A percentile compares a stretch with the other conserved stretches of the same genome.
Evolutionary conservation across 345 rosid genomes (phyloP).

Genomic region (Dovyalis caffra): DNA sequence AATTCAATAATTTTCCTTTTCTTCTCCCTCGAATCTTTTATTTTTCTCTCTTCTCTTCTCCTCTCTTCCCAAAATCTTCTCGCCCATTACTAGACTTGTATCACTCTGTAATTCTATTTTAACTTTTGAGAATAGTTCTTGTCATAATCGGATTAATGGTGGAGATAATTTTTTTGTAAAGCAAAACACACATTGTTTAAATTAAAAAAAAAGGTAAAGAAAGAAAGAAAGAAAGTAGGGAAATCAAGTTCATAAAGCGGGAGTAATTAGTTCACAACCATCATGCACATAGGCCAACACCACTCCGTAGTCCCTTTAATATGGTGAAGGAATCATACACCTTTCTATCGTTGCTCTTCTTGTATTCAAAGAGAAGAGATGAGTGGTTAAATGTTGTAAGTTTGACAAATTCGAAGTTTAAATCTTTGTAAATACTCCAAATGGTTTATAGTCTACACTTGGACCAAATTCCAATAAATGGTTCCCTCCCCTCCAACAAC

Average conservation of each 20-base stretch:
- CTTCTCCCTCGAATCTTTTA: too few species aligned
- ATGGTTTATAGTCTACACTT: constrained; percentile 35
- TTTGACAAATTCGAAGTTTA: constrained; percentile 77
- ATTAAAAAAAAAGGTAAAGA: too few species aligned
- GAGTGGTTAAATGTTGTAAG: constrained; percentile 75
- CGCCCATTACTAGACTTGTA: too few species aligned
- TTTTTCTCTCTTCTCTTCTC: too few species aligned
- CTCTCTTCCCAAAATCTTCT: too few species aligned
- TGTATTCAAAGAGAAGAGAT: constrained; percentile 76
- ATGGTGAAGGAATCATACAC: constrained; percentile 80
- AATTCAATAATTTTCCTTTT: too few species aligned
- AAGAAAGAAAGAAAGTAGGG: too few species aligned
- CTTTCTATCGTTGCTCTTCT: constrained; percentile 71
- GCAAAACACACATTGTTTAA: too few species aligned
- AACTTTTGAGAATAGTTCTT: too few species aligned
- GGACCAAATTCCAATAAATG: constrained; percentile 56
- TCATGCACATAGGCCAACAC: constrained; percentile 75
- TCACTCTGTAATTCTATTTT: too few species aligned
- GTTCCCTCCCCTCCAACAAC: constrained; percentile 86
- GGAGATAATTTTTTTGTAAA: too few species aligned
- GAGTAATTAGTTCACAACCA: constrained; percentile 60
- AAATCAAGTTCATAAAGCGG: constrained; percentile 43
- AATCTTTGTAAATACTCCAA: constrained; percentile 79
- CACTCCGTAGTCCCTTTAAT: constrained; percentile 79
- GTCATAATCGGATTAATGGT: too few species aligned